These are phyloP conservation scores for Elaeagnus macrophylla DNA, from an alignment of 306 rosid species.

Conservation along the genomic window DNA sequence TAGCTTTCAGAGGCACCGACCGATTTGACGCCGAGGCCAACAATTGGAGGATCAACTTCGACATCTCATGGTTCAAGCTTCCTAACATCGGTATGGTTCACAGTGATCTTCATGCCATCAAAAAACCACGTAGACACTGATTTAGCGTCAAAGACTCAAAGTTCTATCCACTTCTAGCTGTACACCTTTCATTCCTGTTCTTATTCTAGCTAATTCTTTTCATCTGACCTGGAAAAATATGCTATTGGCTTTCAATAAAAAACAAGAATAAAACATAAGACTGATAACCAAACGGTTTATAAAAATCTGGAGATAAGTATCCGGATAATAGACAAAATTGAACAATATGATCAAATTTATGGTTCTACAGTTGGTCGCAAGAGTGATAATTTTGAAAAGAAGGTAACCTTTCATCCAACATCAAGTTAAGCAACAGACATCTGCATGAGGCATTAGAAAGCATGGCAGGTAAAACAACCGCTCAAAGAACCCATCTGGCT, in stretches of 20 bases:
- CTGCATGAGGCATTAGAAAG: constrained; percentile 37
- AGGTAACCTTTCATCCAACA: constrained; percentile 34
- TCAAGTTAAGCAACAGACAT: constrained; percentile 23
- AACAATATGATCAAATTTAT: too few species aligned
- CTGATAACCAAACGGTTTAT: background rate
- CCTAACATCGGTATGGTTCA: constrained; percentile 33
- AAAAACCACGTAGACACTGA: constrained; percentile 26
- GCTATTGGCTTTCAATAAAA: too few species aligned
- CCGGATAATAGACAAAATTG: too few species aligned
- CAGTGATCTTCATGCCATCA: constrained; percentile 17
- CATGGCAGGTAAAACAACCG: constrained; percentile 84
- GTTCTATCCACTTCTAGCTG: constrained; percentile 22
- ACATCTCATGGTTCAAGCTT: constrained; percentile 60
- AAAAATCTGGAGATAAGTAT: background rate
- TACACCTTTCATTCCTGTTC: constrained; percentile 12
- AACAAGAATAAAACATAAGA: background rate
- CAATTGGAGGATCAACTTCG: constrained; percentile 53
- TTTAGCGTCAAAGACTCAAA: constrained; percentile 27
- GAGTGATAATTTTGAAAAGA: constrained; percentile 9
- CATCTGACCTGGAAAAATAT: too few species aligned
- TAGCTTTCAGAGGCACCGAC: constrained; percentile 65
- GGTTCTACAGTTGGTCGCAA: background rate
- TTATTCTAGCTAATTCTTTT: background rate
- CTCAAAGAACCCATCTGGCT: constrained; percentile 64
- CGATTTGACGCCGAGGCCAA: constrained; percentile 49